Evolutionary conservation across 306 rosid genomes (phyloP).

Genomic region (Trifolium repens): DNA sequence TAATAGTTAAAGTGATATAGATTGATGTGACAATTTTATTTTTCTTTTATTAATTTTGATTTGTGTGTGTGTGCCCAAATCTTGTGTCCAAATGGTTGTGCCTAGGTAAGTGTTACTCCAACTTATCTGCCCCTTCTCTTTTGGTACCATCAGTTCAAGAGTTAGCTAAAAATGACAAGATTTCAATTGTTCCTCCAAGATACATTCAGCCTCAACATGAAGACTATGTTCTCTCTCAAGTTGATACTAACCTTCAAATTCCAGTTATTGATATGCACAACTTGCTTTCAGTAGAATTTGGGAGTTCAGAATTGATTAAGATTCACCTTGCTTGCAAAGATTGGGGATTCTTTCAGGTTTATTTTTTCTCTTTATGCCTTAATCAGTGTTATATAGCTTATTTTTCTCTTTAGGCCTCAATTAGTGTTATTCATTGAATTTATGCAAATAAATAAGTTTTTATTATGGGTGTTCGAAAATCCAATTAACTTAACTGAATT

Average conservation of each 20-base stretch:
- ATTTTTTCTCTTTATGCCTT: background rate
- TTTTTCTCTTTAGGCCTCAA: no score
- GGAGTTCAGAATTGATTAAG: constrained; percentile 41
- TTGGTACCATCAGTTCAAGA: constrained; percentile 36
- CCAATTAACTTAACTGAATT: no score
- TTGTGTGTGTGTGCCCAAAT: no score
- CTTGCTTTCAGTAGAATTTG: constrained; percentile 30
- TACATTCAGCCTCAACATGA: constrained; percentile 39
- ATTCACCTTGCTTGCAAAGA: constrained; percentile 48
- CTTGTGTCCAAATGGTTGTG: no score
- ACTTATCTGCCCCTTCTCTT: constrained; percentile 11
- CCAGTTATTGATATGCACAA: constrained; percentile 47
- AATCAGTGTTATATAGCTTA: background rate
- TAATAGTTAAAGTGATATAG: no score
- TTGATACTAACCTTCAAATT: constrained; percentile 12
- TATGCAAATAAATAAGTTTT: no score
- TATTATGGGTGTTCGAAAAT: no score
- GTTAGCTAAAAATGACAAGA: constrained; percentile 28
- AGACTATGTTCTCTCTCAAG: background rate
- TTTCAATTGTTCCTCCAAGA: constrained; percentile 39
- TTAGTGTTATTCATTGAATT: no score
- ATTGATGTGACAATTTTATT: no score
- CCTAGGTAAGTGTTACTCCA: no score
- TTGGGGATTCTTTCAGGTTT: constrained; percentile 54
- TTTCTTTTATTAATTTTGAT: no score